Conservation (phyloP, 371 early-diverging fungal genomes). For the Chytridium lagenaria region DNA sequence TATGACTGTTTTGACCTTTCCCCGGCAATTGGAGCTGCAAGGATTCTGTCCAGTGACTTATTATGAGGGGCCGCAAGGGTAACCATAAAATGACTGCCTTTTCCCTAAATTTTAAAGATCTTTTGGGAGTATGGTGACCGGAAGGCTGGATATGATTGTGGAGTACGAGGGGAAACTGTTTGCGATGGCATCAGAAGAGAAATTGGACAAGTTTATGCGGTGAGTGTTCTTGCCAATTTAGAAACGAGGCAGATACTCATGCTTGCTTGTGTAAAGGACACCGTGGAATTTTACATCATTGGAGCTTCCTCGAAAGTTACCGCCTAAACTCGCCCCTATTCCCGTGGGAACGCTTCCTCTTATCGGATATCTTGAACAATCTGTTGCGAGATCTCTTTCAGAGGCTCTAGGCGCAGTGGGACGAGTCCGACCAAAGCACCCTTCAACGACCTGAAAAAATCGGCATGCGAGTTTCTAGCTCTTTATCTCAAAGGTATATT, state of each 20-base stretch:
- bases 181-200: constrained; percentile 40
- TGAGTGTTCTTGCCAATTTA: no score
- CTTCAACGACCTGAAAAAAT: constrained; percentile 47
- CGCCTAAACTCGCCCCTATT: constrained; percentile 50
- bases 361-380: constrained; percentile 57
- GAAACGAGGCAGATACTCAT: no score
- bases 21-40: constrained; percentile 54
- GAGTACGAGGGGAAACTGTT: constrained; percentile 56
- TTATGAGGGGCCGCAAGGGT: constrained; percentile 48
- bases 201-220: constrained; percentile 52
- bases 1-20: constrained; percentile 48
- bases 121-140: constrained; percentile 49
- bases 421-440: constrained; percentile 51
- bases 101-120: neutral
- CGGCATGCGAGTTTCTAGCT: constrained; percentile 55
- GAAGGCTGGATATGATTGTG: constrained; percentile 41
- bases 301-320: constrained; percentile 53
- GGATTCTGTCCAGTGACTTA: constrained; percentile 62
- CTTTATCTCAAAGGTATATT: constrained; percentile 57
- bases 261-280: no score
- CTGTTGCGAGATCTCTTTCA: constrained; percentile 46
- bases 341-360: constrained; percentile 47
- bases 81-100: constrained; percentile 13
- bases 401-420: constrained; percentile 51
- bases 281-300: constrained; percentile 52